Percentiles rank a stretch among this genome's conserved stretches.
Evolutionary conservation across 2,329 filamentous ascomycete genomes (phyloP).

Genomic region (Penicillium hesseltinei): DNA sequence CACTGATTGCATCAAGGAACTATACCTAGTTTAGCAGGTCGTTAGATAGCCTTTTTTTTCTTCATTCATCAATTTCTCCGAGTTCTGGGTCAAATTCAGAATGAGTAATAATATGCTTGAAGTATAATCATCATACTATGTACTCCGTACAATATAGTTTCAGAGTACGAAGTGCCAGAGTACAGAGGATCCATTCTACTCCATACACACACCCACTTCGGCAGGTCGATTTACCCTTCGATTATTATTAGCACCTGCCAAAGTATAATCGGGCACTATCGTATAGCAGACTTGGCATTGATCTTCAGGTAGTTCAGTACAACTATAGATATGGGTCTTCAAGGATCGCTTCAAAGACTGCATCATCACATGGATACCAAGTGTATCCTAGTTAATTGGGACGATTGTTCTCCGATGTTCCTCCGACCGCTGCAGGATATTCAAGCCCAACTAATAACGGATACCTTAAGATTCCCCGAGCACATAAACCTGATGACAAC

Average conservation of each 20-base stretch:
- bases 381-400: background rate
- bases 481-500: background rate
- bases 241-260: background rate
- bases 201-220: background rate
- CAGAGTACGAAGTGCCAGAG: background rate
- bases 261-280: slow-evolving; percentile 1
- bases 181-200: background rate
- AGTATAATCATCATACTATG: background rate
- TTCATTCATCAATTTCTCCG: background rate
- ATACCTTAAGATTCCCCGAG: background rate
- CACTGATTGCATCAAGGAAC: background rate
- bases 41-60: background rate
- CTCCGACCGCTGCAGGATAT: background rate
- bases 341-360: background rate
- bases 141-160: no score
- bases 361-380: background rate
- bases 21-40: background rate
- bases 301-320: background rate
- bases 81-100: background rate
- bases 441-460: background rate
- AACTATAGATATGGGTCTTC: background rate
- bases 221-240: background rate
- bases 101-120: background rate
- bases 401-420: background rate
- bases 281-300: background rate